Conservation (phyloP, 805 yeast species). For the Yarrowia yakushimensis region DNA sequence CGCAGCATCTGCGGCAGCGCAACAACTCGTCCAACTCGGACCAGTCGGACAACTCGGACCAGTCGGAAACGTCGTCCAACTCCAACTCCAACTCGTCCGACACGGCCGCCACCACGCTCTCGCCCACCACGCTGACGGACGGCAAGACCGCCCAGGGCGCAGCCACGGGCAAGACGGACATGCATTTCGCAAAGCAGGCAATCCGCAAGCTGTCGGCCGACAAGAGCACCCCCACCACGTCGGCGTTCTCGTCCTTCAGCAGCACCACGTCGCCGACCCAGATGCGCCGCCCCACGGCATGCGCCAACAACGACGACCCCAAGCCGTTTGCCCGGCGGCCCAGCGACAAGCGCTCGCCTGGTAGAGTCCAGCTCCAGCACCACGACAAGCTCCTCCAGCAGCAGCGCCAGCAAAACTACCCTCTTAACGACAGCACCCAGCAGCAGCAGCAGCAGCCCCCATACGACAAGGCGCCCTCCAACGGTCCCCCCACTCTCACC, state of each 20-base stretch:
- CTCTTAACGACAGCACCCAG: background rate
- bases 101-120: conserved; percentile 19
- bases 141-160: background rate
- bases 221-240: conserved; percentile 7
- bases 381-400: conserved; percentile 2
- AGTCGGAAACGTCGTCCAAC: conserved; percentile 4
- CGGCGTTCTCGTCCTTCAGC: conserved; percentile 2
- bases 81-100: conserved; percentile 25
- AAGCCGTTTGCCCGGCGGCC: conserved; percentile 14
- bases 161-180: background rate
- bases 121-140: conserved; percentile 11
- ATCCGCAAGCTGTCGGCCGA: conserved; percentile 15
- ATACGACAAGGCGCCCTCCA: conserved; percentile 30
- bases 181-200: conserved; percentile 22
- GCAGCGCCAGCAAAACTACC: background rate
- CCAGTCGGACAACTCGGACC: conserved; percentile 9
- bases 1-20: conserved; percentile 14
- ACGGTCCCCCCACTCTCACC: conserved; percentile 28
- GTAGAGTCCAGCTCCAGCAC: background rate
- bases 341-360: background rate
- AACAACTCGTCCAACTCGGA: conserved; percentile 13
- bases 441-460: background rate
- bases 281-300: conserved; percentile 14
- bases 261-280: conserved; percentile 11
- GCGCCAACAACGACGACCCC: conserved; percentile 4